Evolutionary conservation across 441 rosid genomes (phyloP), one percentile per base, ranked within the genome.

Genomic region (Gossypium gossypioides): DNA sequence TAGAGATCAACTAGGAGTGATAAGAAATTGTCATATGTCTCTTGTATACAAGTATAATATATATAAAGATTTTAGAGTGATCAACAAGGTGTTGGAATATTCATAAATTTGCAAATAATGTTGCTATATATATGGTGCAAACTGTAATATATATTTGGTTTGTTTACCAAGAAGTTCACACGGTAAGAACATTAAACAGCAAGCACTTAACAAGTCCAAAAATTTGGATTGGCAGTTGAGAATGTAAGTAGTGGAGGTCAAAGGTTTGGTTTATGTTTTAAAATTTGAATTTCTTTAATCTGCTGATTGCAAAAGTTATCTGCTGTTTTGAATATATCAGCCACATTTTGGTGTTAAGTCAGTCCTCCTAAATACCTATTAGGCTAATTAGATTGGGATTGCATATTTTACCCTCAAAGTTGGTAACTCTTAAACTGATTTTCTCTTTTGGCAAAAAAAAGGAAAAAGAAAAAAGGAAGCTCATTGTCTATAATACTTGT

Each of bases 361-460:
- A 62, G 68, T 62, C 51, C 22, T 32, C 67, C 68, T 37, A 12
- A 44, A 21, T 10, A n/a, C 27, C 68, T 61, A 34, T 40, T 64
- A 19, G 18, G 18, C 10, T 37, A 48, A n/a, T 62, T 59, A 44
- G 63, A 71, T 24, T n/a, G 12, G 24, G 15, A 25, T 27, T 75
- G 48, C 73, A 72, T 44, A 16, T 37, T 70, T 42, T 68, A 3
- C 24, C 71, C 46, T 50, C 24, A 25, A 48, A 48, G 10, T 68
- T 21, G 55, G 24, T 8, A 22, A 6, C 7, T 67, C 21, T 50
- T 46, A 25, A 50, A 29, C 12, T 29, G 6, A 32, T 32, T 60
- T 29, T 6, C 44, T 29, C 4, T 60, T 37, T 37, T 57, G 2
- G 27, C 1, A 0, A 57, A 24, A 24, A 16, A 34, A 8, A 5